Evolutionary conservation across 306 rosid genomes (phyloP), one percentile per base, ranked within the genome.

Genomic region (Cyamopsis tetragonoloba): DNA sequence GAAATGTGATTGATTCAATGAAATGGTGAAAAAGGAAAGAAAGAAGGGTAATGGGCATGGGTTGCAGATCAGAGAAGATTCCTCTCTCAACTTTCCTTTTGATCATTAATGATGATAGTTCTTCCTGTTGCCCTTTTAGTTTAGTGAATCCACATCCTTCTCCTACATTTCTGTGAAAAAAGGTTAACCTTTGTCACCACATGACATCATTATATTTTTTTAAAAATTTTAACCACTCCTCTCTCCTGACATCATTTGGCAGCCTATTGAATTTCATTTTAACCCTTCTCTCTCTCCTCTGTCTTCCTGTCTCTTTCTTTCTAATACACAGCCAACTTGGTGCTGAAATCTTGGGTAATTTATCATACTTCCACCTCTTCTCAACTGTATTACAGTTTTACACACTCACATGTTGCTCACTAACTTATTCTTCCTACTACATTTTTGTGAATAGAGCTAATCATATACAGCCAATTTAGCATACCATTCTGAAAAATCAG

Each of bases 141-240:
- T 82, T 79, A 67, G 79, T 81, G 77, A 81, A 78, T 84, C 86
- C 86, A 72, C 76, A 74, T 83, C 91, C 85, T 85, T 76, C 91
- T 85, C 95, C 95, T 89, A 85, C 95, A 87, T 87, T 92, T 92
- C 91, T 84, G 95, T 89, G 98, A 84, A 84, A 91, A n/a, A 92
- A 86, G 91, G 84, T 79, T 79, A 66, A 82, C 76, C 87, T 79
- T 85, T 92, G 96, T 92, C 96, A 82, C 80, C 58, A 70, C 71
- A 59, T 87, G 91, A 79, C 90, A 79, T 83, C 85, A 72, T 81
- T 73, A 79, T n/a, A n/a, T n/a, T n/a, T n/a, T n/a, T n/a, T n/a
- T n/a, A n/a, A n/a, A n/a, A n/a, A n/a, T 80, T 85, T 80, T 79
- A 80, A 83, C 87, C 81, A 80, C 83, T 71, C 85, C 66, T 76